Conservation (phyloP, 805 yeast species). For the Kazachstania kunashirensis region DNA sequence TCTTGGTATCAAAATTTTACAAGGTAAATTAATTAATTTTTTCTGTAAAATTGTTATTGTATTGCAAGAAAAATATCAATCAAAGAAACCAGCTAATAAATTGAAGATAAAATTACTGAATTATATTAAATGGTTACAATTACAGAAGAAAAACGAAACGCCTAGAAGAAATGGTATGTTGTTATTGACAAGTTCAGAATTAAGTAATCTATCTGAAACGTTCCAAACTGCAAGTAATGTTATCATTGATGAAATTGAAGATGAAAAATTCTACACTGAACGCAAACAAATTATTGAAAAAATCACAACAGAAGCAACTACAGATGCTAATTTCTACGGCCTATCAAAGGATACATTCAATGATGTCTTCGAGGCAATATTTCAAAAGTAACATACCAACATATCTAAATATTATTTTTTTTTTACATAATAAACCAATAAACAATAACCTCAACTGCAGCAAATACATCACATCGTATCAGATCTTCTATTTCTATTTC, state of each 20-base stretch:
- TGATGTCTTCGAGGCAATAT: not conserved
- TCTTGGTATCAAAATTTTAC: not conserved
- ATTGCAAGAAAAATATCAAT: too few species aligned
- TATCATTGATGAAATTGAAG: not conserved
- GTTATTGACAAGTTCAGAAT: not conserved
- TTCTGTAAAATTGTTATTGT: not conserved
- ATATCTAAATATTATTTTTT: too few species aligned
- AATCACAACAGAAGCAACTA: not conserved
- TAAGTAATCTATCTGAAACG: not conserved
- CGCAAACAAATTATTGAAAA: not conserved
- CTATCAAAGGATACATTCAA: not conserved
- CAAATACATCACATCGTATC: too few species aligned
- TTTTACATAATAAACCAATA: too few species aligned
- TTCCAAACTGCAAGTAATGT: not conserved
- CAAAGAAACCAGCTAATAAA: not conserved
- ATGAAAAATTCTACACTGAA: not conserved
- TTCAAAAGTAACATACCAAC: not conserved
- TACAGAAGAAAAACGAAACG: not conserved
- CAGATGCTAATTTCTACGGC: not conserved
- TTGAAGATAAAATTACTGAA: not conserved
- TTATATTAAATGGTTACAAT: not conserved
- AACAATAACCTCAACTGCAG: too few species aligned
- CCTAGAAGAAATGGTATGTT: not conserved
- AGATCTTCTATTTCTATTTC: too few species aligned
- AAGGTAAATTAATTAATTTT: not conserved